Evolutionary conservation across 257 asterid genomes (phyloP), one percentile per base, ranked within the genome.

Genomic region (Rauvolfia tetraphylla): DNA sequence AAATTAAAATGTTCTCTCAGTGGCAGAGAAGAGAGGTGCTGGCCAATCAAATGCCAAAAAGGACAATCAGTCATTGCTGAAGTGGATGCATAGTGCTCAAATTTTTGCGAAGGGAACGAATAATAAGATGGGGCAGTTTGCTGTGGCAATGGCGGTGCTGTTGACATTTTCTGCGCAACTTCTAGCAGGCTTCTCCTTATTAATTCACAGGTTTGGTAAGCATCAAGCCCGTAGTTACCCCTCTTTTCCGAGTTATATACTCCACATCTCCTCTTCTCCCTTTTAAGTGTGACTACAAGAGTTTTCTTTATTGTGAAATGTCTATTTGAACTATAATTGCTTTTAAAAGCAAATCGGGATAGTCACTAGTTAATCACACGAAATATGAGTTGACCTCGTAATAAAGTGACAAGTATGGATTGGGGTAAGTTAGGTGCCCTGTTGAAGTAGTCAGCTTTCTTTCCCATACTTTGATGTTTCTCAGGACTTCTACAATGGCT

Each of bases 61-160:
- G 76, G 90, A 85, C 91, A 86, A 88, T 73, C 81, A 83, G 85
- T 84, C 88, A 84, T 78, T 76, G 83, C 75, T 78, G 76, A 79
- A 54, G 22, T 61, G 49, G 74, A 78, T 62, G 79, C 77, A 46
- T 13, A 31, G 72, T 41, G 58, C 48, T 22, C 46, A 25, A 46
- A 57, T 39, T 25, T 62, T 61, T 75, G 38, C 14, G 48, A 75
- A n/a, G 9, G 49, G 61, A 74, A 59, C 31, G 20, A 71, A 49
- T 9, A 31, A 44, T 34, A 34, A n/a, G 76, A 33, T 78, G 73
- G 67, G 39, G 51, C 70, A n/a, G 72, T 71, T 78, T 74, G 71
- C 39, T 65, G n/a, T 22, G 63, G 63, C 65, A 44, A 59, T 78
- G 73, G 77, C 77, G 77, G 81, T 78, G 77, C 65, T 33, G 75